Conservation (phyloP, 139 green algal species). For the Pseudopediastrum boryanum region DNA sequence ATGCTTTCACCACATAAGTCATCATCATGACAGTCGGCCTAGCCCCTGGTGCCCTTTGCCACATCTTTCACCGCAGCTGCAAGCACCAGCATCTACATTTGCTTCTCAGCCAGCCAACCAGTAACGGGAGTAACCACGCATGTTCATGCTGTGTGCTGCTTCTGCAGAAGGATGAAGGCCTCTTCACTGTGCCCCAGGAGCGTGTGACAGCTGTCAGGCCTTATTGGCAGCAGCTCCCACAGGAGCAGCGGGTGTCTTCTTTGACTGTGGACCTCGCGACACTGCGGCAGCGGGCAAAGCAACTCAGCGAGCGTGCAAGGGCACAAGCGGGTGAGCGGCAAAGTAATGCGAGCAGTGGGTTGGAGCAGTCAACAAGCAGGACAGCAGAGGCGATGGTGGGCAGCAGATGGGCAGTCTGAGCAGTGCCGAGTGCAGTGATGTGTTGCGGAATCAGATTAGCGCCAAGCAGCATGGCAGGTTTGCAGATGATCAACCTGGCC, state of each 20-base stretch:
- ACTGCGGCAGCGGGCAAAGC: slow-evolving; percentile 53
- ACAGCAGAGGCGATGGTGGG: not conserved
- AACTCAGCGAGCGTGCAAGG: slow-evolving; percentile 38
- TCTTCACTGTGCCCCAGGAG: slow-evolving; percentile 60
- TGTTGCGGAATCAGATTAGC: too few species aligned
- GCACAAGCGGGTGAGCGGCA: slow-evolving; percentile 45
- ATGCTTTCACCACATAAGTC: not conserved
- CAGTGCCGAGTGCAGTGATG: too few species aligned
- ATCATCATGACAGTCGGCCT: not conserved
- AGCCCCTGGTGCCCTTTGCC: not conserved
- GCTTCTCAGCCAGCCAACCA: not conserved
- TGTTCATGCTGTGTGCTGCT: too few species aligned
- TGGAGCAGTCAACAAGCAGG: not conserved
- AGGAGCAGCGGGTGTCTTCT: slow-evolving; percentile 62
- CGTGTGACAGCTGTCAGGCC: slow-evolving; percentile 69
- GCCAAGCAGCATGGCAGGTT: too few species aligned
- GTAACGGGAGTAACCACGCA: slow-evolving; percentile 13
- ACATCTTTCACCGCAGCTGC: not conserved
- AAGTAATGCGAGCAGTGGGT: too few species aligned
- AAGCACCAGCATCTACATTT: not conserved
- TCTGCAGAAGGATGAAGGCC: not conserved
- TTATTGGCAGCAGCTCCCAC: slow-evolving; percentile 72
- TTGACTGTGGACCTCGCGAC: slow-evolving; percentile 65
- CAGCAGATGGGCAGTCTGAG: too few species aligned
- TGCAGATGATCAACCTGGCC: too few species aligned